Percentiles rank a stretch among this genome's conserved stretches.
phyloP scores from a whole-genome alignment of 164 flowering plant species.

The Nelumbo lutea region DNA sequence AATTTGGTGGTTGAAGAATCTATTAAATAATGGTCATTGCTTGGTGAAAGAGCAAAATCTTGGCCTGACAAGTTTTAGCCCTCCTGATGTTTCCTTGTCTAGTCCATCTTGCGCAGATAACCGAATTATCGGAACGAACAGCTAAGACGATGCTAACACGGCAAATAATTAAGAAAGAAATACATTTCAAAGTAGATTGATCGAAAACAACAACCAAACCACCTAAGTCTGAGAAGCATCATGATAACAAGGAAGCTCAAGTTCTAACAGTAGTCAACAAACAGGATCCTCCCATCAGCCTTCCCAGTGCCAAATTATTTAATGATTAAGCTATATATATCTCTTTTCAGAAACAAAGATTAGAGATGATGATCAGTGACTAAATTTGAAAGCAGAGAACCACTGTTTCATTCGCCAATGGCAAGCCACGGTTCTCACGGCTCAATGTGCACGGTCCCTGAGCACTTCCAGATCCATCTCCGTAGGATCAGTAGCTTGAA shows the following conservation, averaged over 20 bases:
- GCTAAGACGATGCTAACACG: too few relatives aligned
- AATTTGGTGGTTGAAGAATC: too few relatives aligned
- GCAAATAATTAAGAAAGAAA: background rate
- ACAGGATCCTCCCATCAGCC: conserved; percentile 29
- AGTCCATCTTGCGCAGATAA: too few relatives aligned
- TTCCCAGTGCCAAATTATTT: conserved; percentile 29
- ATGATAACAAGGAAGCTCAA: conserved; percentile 25
- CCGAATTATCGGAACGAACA: too few relatives aligned
- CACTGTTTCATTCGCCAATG: background rate
- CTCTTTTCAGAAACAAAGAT: conserved; percentile 7
- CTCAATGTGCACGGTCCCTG: conserved; percentile 53
- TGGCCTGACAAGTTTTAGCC: too few relatives aligned
- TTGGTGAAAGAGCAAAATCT: too few relatives aligned
- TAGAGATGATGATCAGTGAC: conserved; percentile 10
- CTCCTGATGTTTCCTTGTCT: too few relatives aligned
- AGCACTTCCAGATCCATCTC: conserved; percentile 81
- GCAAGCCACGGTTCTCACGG: background rate
- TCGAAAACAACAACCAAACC: conserved; percentile 9
- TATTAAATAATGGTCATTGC: too few relatives aligned
- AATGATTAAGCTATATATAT: conserved; percentile 5
- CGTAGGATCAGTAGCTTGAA: conserved; percentile 83
- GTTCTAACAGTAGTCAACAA: background rate
- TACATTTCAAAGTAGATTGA: background rate
- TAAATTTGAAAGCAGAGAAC: conserved; percentile 1
- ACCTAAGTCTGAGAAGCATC: conserved; percentile 36